Evolutionary conservation across 148 eudicot genomes (phyloP).

Genomic region (Bassia scoparia): DNA sequence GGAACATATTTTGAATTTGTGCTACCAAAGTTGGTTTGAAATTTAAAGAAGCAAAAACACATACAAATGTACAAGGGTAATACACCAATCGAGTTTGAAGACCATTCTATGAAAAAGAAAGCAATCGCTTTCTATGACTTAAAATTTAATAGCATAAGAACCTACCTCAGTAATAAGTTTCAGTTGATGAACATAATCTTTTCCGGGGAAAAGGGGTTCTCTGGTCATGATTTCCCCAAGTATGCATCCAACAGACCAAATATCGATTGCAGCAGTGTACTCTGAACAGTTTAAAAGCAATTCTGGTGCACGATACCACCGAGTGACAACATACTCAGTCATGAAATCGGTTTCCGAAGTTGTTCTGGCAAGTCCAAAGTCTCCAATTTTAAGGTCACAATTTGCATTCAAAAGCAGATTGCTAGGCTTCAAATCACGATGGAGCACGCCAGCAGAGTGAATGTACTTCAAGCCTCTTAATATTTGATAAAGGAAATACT

Average conservation of each 20-base stretch:
- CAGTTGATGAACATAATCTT: conserved; percentile 76
- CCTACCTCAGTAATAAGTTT: conserved; percentile 78
- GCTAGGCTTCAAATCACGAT: conserved; percentile 87
- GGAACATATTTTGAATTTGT: neutral
- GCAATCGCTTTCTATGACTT: no score
- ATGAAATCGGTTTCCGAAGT: conserved; percentile 85
- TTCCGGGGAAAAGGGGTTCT: conserved; percentile 82
- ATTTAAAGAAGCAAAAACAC: neutral
- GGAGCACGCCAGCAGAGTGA: conserved; percentile 83
- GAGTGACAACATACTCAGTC: conserved; percentile 89
- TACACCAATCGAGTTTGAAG: neutral
- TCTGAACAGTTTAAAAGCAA: conserved; percentile 75
- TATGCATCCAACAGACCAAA: conserved; percentile 95
- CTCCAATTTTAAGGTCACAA: conserved; percentile 88
- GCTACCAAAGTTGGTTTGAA: neutral
- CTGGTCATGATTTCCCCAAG: conserved; percentile 74
- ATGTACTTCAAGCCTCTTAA: conserved; percentile 79
- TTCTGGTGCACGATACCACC: conserved; percentile 92
- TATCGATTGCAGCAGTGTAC: conserved; percentile 82
- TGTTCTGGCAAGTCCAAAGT: conserved; percentile 83
- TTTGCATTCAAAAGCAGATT: conserved; percentile 74
- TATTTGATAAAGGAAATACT: conserved; percentile 83
- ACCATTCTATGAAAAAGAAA: neutral
- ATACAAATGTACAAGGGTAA: neutral
- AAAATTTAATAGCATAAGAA: neutral